phyloP scores from a whole-genome alignment of 1,284 basidiomycete genomes.

The Xerocomus amazonicus region DNA sequence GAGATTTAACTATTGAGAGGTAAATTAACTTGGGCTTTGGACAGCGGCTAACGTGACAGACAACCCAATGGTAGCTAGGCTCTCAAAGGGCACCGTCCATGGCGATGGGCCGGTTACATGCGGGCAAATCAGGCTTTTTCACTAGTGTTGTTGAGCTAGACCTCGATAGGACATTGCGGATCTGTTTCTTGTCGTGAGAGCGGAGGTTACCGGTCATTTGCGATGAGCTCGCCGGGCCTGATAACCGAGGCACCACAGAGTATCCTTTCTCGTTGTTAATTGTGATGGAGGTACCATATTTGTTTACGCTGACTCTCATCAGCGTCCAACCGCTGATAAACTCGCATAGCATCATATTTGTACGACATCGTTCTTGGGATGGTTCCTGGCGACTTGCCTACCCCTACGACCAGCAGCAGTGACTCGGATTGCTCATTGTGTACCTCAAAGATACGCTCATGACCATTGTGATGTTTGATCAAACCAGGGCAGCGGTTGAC shows the following conservation, averaged over 20 bases:
- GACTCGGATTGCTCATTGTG: neutral
- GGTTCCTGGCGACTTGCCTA: constrained; percentile 20
- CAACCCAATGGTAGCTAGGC: constrained; percentile 10
- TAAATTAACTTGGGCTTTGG: constrained; percentile 24
- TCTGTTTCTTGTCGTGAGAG: constrained; percentile 11
- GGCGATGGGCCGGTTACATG: constrained; percentile 8
- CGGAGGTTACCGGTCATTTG: neutral
- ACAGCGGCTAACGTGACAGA: constrained; percentile 15
- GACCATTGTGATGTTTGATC: constrained; percentile 4
- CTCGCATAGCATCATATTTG: constrained; percentile 21
- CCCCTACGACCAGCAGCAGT: neutral
- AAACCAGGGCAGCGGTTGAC: constrained; percentile 1
- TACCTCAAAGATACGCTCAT: neutral
- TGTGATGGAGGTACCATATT: constrained; percentile 30
- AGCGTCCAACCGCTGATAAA: constrained; percentile 8
- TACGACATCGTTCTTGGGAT: constrained; percentile 25
- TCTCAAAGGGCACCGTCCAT: constrained; percentile 8
- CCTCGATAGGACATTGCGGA: constrained; percentile 7
- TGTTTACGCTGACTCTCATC: constrained; percentile 25
- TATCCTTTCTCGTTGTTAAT: constrained; percentile 34
- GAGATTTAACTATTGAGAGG: constrained; percentile 25
- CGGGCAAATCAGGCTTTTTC: constrained; percentile 7
- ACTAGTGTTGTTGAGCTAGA: constrained; percentile 9
- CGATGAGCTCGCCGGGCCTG: constrained; percentile 15
- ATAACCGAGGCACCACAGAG: constrained; percentile 7